These are phyloP conservation scores for Magnusiomyces clavatus DNA, from an alignment of 1,139 yeast genomes.

Conservation along the genomic window DNA sequence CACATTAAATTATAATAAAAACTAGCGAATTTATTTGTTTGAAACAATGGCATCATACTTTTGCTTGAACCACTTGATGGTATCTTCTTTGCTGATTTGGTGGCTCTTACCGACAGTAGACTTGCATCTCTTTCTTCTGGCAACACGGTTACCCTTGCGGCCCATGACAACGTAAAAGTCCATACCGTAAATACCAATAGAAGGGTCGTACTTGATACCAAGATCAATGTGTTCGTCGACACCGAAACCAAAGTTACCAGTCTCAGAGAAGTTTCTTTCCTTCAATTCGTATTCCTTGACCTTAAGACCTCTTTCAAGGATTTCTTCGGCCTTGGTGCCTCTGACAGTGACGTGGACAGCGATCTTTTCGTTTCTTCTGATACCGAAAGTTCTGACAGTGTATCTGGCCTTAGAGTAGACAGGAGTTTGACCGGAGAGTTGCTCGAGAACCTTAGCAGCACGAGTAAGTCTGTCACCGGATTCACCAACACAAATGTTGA, in stretches of 20 bases:
- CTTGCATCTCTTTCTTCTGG: constrained; percentile 98
- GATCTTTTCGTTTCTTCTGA: constrained; percentile 99
- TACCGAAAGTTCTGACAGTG: constrained; percentile 99
- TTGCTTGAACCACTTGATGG: constrained; percentile 99
- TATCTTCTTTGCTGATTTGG: constrained; percentile 86
- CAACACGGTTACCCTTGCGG: constrained; percentile 98
- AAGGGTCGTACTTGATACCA: constrained; percentile 99
- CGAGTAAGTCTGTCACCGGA: constrained; percentile 99
- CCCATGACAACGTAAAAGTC: constrained; percentile 99
- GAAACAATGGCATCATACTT: constrained; percentile 98
- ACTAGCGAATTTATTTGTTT: constrained; percentile 46
- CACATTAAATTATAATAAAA: constrained; percentile 5
- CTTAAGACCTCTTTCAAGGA: constrained; percentile 99
- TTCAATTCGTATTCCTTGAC: constrained; percentile 98
- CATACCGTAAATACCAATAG: constrained; percentile 99
- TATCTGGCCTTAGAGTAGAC: constrained; percentile 99
- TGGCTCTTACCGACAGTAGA: constrained; percentile 87
- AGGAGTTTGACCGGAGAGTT: constrained; percentile 99
- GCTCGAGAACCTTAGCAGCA: constrained; percentile 99
- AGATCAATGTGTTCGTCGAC: constrained; percentile 98
- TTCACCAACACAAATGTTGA: constrained; percentile 99
- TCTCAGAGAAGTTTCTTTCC: constrained; percentile 89
- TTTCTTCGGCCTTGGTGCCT: constrained; percentile 99
- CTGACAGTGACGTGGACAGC: constrained; percentile 99
- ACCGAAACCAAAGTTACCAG: constrained; percentile 99